phyloP scores from a whole-genome alignment of 805 yeast species.

The Candida xyloterini region DNA sequence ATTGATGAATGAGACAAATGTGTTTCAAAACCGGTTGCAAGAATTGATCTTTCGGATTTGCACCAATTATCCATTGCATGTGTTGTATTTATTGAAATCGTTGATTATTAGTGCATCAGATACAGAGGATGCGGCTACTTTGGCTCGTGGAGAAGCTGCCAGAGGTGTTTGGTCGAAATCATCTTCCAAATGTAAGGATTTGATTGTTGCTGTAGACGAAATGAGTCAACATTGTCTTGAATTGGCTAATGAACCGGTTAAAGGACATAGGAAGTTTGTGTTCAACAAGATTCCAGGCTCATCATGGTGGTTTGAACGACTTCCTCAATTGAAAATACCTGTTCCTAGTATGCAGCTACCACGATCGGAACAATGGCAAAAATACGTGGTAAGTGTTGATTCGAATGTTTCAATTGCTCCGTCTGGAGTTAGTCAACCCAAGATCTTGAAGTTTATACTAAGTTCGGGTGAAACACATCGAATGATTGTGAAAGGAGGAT shows the following conservation, averaged over 20 bases:
- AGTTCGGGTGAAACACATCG: constrained; percentile 58
- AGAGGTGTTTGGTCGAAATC: constrained; percentile 44
- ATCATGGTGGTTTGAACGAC: constrained; percentile 52
- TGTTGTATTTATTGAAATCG: constrained; percentile 61
- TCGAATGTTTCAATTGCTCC: constrained; percentile 57
- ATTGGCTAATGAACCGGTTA: constrained; percentile 47
- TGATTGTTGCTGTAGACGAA: constrained; percentile 42
- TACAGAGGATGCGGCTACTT: constrained; percentile 37
- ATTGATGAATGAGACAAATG: constrained; percentile 43
- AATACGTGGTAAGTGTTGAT: constrained; percentile 50
- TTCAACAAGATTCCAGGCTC: constrained; percentile 41
- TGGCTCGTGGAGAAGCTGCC: constrained; percentile 52
- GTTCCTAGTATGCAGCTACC: constrained; percentile 59
- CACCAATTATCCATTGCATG: constrained; percentile 65
- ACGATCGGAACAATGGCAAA: constrained; percentile 33
- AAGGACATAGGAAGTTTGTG: constrained; percentile 31
- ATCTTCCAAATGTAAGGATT: constrained; percentile 12
- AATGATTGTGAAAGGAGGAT: constrained; percentile 75
- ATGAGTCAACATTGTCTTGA: constrained; percentile 50
- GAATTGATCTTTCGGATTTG: constrained; percentile 36
- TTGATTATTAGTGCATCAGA: constrained; percentile 38
- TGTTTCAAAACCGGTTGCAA: constrained; percentile 56
- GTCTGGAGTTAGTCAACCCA: constrained; percentile 87
- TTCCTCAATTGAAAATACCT: constrained; percentile 52
- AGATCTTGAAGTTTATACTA: constrained; percentile 56